Evolutionary conservation across 164 flowering plant genomes (phyloP).

Genomic region (Vitis rupestris): DNA sequence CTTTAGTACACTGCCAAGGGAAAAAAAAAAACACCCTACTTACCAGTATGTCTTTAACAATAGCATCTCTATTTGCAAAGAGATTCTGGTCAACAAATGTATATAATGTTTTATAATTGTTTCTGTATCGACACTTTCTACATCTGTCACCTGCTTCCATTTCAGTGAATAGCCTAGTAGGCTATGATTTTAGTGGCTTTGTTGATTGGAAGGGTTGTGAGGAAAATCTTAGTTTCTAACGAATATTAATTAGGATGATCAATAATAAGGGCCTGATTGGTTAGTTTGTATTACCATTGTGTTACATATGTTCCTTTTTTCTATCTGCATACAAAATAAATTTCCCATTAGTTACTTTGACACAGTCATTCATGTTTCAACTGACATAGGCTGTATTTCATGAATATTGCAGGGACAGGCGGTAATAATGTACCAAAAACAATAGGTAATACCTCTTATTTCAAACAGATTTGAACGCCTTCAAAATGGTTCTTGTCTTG

Average conservation of each 20-base stretch:
- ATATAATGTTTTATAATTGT: too few relatives aligned
- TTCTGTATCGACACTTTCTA: too few relatives aligned
- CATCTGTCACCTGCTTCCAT: not conserved
- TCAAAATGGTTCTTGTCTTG: not conserved
- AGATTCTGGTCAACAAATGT: too few relatives aligned
- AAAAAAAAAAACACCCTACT: too few relatives aligned
- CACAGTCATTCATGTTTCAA: not conserved
- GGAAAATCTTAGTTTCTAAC: not conserved
- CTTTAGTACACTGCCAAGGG: too few relatives aligned
- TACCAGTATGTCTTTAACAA: too few relatives aligned
- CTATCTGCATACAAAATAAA: too few relatives aligned
- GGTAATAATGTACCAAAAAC: not conserved
- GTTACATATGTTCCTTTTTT: not conserved
- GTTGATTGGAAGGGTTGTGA: not conserved
- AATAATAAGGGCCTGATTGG: not conserved
- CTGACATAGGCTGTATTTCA: slow-evolving; percentile 5
- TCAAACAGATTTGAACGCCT: not conserved
- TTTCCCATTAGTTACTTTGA: not conserved
- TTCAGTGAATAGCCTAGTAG: not conserved
- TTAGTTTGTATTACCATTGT: not conserved
- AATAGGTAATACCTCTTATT: slow-evolving; percentile 13
- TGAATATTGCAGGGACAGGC: slow-evolving; percentile 2
- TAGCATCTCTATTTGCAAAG: too few relatives aligned
- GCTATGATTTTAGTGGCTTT: not conserved
- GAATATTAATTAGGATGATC: not conserved